A percentile compares a stretch with the other conserved stretches of the same genome.
phyloP scores from a whole-genome alignment of 257 asterid genomes.

The Apocynum venetum region DNA sequence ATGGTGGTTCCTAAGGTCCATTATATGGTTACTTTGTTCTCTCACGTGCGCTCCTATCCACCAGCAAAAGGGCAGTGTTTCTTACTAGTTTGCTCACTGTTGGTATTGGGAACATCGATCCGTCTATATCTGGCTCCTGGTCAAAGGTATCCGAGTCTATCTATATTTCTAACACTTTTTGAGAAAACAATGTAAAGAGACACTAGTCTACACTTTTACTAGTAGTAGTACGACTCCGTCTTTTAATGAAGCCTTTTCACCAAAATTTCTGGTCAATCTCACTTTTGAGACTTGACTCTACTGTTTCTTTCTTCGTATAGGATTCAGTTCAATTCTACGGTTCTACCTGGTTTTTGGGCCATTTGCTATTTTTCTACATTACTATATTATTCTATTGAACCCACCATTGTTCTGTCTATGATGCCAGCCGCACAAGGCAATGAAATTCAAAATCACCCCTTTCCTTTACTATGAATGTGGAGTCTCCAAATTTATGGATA shows the following conservation, averaged over 20 bases:
- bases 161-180: neutral
- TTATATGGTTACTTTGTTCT: too few species aligned
- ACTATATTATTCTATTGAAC: neutral
- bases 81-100: too few species aligned
- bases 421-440: neutral
- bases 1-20: too few species aligned
- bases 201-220: neutral
- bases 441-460: neutral
- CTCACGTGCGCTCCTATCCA: too few species aligned
- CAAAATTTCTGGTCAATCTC: neutral
- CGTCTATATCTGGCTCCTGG: too few species aligned
- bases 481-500: too few species aligned
- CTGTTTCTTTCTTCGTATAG: neutral
- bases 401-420: neutral
- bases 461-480: too few species aligned
- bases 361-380: neutral
- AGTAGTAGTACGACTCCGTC: neutral
- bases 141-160: too few species aligned
- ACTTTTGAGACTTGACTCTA: neutral
- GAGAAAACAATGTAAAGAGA: neutral
- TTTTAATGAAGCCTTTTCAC: slow-evolving; percentile 5
- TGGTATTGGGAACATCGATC: too few species aligned
- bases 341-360: neutral
- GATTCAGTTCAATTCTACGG: neutral
- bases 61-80: too few species aligned